Evolutionary conservation across 768 basidiomycete species (phyloP).

Genomic region (Boletus reticuloceps): DNA sequence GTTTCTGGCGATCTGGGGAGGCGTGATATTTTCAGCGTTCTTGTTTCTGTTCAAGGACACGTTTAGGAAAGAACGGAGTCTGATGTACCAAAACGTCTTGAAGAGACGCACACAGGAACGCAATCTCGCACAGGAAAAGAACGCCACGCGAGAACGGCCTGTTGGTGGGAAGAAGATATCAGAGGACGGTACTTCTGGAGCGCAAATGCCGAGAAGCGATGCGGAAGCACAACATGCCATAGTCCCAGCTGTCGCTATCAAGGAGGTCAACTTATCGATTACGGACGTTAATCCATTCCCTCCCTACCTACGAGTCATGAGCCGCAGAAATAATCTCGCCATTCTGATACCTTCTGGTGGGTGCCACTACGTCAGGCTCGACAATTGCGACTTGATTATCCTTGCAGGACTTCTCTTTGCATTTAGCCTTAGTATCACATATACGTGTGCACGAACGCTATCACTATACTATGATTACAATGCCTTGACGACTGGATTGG

Average conservation of each 20-base stretch:
- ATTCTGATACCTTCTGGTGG: constrained; percentile 43
- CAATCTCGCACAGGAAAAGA: constrained; percentile 13
- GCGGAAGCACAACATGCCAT: constrained; percentile 19
- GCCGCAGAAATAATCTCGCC: constrained; percentile 62
- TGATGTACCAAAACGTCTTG: constrained; percentile 71
- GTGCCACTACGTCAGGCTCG: constrained; percentile 8
- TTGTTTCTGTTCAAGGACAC: constrained; percentile 79
- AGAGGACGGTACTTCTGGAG: neutral
- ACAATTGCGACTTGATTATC: neutral
- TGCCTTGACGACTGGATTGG: constrained; percentile 74
- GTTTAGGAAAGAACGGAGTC: constrained; percentile 79
- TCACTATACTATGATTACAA: constrained; percentile 62
- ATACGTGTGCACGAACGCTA: constrained; percentile 75
- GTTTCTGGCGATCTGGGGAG: constrained; percentile 70
- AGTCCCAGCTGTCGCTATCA: neutral
- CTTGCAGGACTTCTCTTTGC: constrained; percentile 64
- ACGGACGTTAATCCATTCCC: constrained; percentile 71
- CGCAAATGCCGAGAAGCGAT: constrained; percentile 19
- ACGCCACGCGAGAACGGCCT: neutral
- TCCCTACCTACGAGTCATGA: constrained; percentile 58
- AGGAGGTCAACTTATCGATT: constrained; percentile 55
- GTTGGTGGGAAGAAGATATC: neutral
- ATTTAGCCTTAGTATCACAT: constrained; percentile 65
- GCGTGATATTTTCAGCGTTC: constrained; percentile 53
- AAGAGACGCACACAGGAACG: constrained; percentile 36